A percentile compares a stretch with the other conserved stretches of the same genome.
phyloP scores from a whole-genome alignment of 2,329 filamentous ascomycete genomes.

The Thelonectria discophora region DNA sequence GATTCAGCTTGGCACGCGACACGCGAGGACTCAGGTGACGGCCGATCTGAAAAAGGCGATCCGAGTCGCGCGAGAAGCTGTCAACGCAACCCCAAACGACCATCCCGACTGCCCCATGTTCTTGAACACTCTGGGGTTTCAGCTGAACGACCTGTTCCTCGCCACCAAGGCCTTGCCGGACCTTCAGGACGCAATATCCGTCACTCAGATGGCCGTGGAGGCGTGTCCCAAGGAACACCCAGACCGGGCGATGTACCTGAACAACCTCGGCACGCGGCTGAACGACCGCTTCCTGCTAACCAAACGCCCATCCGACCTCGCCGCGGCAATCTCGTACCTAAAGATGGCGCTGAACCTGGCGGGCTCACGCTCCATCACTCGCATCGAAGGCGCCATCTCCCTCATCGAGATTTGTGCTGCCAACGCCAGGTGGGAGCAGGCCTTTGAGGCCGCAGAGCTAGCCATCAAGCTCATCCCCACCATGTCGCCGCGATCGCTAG shows the following conservation, averaged over 20 bases:
- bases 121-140: constrained; percentile 5
- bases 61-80: background rate
- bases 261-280: constrained; percentile 1
- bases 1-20: background rate
- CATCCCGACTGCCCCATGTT: background rate
- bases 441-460: background rate
- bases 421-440: background rate
- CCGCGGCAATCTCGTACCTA: background rate
- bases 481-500: background rate
- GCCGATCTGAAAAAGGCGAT: constrained; percentile 1
- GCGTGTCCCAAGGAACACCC: background rate
- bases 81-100: background rate
- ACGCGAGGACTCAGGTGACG: background rate
- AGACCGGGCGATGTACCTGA: background rate
- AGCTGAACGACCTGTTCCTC: background rate
- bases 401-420: too few species aligned
- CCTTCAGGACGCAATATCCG: background rate
- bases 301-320: too few species aligned
- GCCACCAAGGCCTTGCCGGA: background rate
- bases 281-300: too few species aligned
- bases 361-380: background rate
- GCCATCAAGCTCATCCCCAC: background rate
- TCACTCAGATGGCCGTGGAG: background rate
- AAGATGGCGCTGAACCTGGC: background rate
- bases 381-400: background rate